Evolutionary conservation across 2,329 filamentous ascomycete genomes (phyloP).

Genomic region (Xylogone sp.): DNA sequence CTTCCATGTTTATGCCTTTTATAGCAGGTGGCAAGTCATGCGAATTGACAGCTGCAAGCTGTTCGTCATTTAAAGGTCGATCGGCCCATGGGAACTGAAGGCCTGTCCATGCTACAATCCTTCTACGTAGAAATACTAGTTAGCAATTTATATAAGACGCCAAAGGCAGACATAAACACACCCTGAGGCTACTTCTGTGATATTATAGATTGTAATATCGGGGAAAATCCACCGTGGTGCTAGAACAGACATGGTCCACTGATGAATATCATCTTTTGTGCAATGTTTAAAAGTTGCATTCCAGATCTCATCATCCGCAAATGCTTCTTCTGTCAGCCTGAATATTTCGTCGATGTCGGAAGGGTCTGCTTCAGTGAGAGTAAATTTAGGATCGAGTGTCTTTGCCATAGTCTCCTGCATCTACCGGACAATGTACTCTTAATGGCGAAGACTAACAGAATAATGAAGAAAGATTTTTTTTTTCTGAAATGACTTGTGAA

Average conservation of each 20-base stretch:
- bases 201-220: conserved; percentile 15
- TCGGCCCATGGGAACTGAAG: conserved; percentile 18
- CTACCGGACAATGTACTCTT: neutral
- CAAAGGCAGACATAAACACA: conserved; percentile 2
- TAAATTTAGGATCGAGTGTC: conserved; percentile 6
- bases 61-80: conserved; percentile 10
- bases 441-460: too few relatives aligned
- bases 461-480: too few relatives aligned
- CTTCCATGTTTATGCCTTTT: conserved; percentile 12
- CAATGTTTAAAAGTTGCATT: conserved; percentile 6
- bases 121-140: conserved; percentile 8
- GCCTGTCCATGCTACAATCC: conserved; percentile 16
- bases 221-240: conserved; percentile 14
- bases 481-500: too few relatives aligned
- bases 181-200: conserved; percentile 13
- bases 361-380: conserved; percentile 5
- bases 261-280: conserved; percentile 9
- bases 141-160: neutral
- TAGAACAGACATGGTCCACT: conserved; percentile 13
- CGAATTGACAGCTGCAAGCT: conserved; percentile 5
- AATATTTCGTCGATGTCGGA: conserved; percentile 14
- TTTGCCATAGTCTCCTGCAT: conserved; percentile 1
- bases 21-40: conserved; percentile 9
- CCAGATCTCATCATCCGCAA: conserved; percentile 14
- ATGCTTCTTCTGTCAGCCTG: conserved; percentile 9